Evolutionary conservation across 768 basidiomycete species (phyloP).

Genomic region (Collybia mongolica): DNA sequence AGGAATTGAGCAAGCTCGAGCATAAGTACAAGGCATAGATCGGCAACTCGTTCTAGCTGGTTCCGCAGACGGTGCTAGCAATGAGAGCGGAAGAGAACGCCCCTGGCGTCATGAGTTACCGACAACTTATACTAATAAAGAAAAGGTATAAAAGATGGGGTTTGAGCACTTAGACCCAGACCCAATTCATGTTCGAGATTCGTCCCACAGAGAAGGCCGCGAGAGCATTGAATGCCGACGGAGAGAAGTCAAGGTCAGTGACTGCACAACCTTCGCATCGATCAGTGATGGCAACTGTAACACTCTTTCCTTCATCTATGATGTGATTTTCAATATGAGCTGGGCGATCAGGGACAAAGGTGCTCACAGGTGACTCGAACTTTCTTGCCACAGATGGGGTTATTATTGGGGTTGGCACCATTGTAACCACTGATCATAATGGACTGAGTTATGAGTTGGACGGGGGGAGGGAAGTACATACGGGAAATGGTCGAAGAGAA

Average conservation of each 20-base stretch:
- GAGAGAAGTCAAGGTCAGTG: conserved; percentile 63
- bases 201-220: conserved; percentile 48
- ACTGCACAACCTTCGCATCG: conserved; percentile 56
- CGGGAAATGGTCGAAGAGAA: conserved; percentile 61
- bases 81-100: conserved; percentile 21
- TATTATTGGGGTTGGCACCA: conserved; percentile 65
- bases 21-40: conserved; percentile 14
- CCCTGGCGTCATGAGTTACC: conserved; percentile 24
- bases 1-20: conserved; percentile 26
- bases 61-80: conserved; percentile 13
- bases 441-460: neutral
- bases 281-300: conserved; percentile 55
- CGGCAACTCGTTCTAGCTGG: conserved; percentile 11
- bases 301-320: conserved; percentile 50
- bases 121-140: conserved; percentile 12
- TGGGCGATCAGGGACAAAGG: neutral
- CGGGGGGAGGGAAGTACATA: conserved; percentile 28
- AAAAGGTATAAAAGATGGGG: conserved; percentile 3
- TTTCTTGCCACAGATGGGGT: conserved; percentile 65
- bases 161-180: conserved; percentile 43
- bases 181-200: conserved; percentile 49
- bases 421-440: conserved; percentile 44
- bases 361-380: conserved; percentile 50
- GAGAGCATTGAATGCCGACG: conserved; percentile 50
- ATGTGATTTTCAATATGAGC: conserved; percentile 5